Percentiles rank a stretch among this genome's conserved stretches.
Evolutionary conservation across 495 filamentous ascomycete genomes (phyloP).

Genomic region (Talaromyces trachyspermus): DNA sequence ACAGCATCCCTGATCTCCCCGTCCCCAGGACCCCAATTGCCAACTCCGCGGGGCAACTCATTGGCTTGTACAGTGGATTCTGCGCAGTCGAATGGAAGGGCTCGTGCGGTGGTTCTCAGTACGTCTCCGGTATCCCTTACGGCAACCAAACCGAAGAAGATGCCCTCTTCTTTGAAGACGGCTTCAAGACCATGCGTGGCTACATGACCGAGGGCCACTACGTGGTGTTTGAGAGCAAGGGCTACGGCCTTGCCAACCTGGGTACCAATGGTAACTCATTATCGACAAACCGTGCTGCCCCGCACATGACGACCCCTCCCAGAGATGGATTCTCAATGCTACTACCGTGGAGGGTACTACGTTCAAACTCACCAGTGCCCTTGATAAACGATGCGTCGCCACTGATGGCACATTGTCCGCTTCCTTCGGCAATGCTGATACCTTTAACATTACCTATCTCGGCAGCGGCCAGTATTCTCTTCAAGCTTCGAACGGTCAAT

Average conservation of each 20-base stretch:
- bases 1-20: conserved; percentile 6
- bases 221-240: conserved; percentile 1
- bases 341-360: background rate
- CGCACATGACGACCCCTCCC: background rate
- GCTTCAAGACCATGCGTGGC: background rate
- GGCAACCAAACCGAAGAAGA: conserved; percentile 7
- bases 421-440: background rate
- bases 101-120: background rate
- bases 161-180: conserved; percentile 2
- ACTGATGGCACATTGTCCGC: background rate
- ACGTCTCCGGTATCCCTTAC: conserved; percentile 3
- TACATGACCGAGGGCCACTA: conserved; percentile 6
- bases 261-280: background rate
- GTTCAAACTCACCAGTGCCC: conserved; percentile 1
- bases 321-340: conserved; percentile 3
- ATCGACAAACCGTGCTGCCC: too few relatives aligned
- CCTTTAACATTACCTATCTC: conserved; percentile 1
- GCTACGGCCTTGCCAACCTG: background rate
- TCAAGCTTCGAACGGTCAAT: background rate
- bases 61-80: conserved; percentile 3
- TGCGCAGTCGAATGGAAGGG: conserved; percentile 4
- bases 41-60: conserved; percentile 4
- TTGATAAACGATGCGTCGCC: background rate
- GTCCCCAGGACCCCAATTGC: conserved; percentile 1
- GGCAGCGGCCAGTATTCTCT: conserved; percentile 3